Evolutionary conservation across 1,139 yeast species (phyloP).

Genomic region (Sugiyamaella novakii): DNA sequence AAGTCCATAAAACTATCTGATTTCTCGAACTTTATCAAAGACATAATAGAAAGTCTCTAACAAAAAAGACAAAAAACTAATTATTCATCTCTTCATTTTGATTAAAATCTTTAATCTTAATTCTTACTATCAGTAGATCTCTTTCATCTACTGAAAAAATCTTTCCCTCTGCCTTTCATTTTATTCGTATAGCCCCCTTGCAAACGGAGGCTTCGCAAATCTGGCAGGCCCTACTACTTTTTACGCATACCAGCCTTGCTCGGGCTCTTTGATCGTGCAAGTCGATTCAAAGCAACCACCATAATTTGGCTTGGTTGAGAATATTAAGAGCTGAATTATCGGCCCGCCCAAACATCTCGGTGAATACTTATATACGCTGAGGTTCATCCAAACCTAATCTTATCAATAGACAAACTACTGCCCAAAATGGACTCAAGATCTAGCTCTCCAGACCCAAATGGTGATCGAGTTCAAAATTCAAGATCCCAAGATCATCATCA

Average conservation of each 20-base stretch:
- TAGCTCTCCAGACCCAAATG: constrained; percentile 10
- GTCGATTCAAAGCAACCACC: constrained; percentile 32
- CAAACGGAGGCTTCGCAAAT: constrained; percentile 24
- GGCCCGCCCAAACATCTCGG: too few relatives aligned
- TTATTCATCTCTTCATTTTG: too few relatives aligned
- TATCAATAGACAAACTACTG: too few relatives aligned
- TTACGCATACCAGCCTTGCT: constrained; percentile 23
- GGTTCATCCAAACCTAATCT: background rate
- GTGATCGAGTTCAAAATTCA: background rate
- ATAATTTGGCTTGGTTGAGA: constrained; percentile 23
- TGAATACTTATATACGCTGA: too few relatives aligned
- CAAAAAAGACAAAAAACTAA: too few relatives aligned
- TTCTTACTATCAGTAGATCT: background rate
- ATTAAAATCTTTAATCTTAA: too few relatives aligned
- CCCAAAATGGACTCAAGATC: constrained; percentile 20
- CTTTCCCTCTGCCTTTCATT: background rate
- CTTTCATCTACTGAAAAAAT: background rate
- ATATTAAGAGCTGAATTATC: background rate
- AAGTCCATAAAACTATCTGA: too few relatives aligned
- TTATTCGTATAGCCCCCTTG: constrained; percentile 10
- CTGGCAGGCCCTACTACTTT: constrained; percentile 25
- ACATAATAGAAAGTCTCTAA: too few relatives aligned
- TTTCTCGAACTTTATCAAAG: too few relatives aligned
- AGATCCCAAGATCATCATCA: constrained; percentile 1
- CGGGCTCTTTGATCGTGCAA: constrained; percentile 29